Conservation (phyloP, 176 grass and related monocot species). For the Triticum monococcum region DNA sequence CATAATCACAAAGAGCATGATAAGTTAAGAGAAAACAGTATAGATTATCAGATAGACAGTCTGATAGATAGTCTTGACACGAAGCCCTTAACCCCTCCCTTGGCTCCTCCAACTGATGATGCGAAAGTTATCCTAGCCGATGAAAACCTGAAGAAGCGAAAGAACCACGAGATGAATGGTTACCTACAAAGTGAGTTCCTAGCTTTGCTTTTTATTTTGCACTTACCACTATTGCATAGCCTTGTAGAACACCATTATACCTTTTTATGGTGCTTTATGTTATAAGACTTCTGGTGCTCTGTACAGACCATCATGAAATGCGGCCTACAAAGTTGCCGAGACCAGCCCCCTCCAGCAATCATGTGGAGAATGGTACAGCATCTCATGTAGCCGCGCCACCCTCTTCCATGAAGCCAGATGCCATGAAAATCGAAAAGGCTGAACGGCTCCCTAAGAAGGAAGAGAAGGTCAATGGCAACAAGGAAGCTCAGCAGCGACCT, state of each 20-base stretch:
- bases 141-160: conserved; percentile 68
- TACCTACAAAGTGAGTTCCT: conserved; percentile 71
- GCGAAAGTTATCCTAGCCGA: conserved; percentile 34
- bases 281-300: conserved; percentile 64
- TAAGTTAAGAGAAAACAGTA: conserved; percentile 47
- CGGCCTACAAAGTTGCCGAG: conserved; percentile 59
- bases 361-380: conserved; percentile 66
- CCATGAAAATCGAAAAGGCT: conserved; percentile 41
- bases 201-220: conserved; percentile 18
- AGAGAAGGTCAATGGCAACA: conserved; percentile 53
- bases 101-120: conserved; percentile 33
- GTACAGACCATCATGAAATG: conserved; percentile 59
- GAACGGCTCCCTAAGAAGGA: conserved; percentile 49
- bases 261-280: conserved; percentile 58
- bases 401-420: conserved; percentile 53
- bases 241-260: conserved; percentile 50
- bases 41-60: conserved; percentile 48
- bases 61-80: conserved; percentile 40
- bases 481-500: conserved; percentile 27
- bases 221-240: conserved; percentile 36
- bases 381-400: conserved; percentile 57
- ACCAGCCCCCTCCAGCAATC: conserved; percentile 46
- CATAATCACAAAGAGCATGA: conserved; percentile 53
- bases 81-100: conserved; percentile 42
- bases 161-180: conserved; percentile 67